Conservation (phyloP, 768 basidiomycete genomes). For the Mrakia hoshinonis region DNA sequence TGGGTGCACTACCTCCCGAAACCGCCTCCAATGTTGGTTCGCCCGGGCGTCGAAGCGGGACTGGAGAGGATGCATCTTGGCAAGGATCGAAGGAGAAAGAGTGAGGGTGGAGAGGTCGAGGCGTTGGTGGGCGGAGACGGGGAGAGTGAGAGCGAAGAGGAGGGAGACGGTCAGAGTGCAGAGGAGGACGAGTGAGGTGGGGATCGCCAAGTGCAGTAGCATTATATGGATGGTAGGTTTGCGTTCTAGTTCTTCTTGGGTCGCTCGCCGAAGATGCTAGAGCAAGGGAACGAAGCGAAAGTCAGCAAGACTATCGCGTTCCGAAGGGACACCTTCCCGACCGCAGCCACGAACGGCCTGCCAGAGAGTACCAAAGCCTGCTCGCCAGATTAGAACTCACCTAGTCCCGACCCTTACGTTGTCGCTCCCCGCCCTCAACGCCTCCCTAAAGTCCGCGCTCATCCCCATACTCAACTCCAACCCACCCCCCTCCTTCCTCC, state of each 20-base stretch:
- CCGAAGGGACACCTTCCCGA: not conserved
- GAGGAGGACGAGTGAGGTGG: not conserved
- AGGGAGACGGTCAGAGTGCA: not conserved
- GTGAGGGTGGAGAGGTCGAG: not conserved
- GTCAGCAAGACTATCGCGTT: not conserved
- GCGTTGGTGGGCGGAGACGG: not conserved
- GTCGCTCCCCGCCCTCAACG: slow-evolving; percentile 71
- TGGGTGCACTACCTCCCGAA: not conserved
- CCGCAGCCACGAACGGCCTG: not conserved
- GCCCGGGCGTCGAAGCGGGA: not conserved
- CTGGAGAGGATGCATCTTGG: not conserved
- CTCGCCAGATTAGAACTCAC: not conserved
- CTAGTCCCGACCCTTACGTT: slow-evolving; percentile 84
- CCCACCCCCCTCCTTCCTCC: slow-evolving; percentile 49
- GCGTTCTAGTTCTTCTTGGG: slow-evolving; percentile 33
- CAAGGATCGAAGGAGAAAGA: not conserved
- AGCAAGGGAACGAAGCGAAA: not conserved
- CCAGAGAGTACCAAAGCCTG: not conserved
- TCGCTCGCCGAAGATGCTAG: slow-evolving; percentile 66
- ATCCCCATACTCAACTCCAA: slow-evolving; percentile 69
- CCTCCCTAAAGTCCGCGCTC: slow-evolving; percentile 88
- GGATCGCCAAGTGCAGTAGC: not conserved
- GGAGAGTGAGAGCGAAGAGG: not conserved
- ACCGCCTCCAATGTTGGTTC: not conserved
- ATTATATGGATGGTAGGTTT: no score